Conservation (phyloP, 2,329 filamentous ascomycete genomes). For the Ophiocordyceps camponoti-saundersi region DNA sequence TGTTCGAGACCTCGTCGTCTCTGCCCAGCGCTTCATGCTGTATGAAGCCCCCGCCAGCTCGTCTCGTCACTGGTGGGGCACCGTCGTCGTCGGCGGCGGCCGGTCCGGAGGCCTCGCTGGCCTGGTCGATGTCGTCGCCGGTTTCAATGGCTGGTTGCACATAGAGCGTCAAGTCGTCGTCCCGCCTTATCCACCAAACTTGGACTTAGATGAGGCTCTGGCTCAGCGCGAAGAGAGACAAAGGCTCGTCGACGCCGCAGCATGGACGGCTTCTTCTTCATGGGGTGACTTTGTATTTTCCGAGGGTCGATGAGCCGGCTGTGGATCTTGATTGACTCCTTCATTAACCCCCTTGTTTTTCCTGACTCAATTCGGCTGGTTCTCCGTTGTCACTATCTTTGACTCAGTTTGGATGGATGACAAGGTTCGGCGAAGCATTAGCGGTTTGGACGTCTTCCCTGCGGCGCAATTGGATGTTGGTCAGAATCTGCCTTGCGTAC, state of each 20-base stretch:
- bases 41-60: constrained; percentile 29
- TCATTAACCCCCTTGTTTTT: no score
- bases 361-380: no score
- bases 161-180: constrained; percentile 25
- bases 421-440: no score
- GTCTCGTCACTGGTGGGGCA: constrained; percentile 39
- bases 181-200: constrained; percentile 18
- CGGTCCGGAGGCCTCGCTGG: constrained; percentile 3
- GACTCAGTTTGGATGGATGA: no score
- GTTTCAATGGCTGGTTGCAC: constrained; percentile 33
- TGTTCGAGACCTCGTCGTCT: constrained; percentile 18
- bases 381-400: no score
- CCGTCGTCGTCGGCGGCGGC: constrained; percentile 25
- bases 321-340: no score
- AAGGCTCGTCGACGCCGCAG: constrained; percentile 21
- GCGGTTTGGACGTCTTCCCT: no score
- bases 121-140: constrained; percentile 15
- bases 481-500: no score
- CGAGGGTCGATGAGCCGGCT: background rate
- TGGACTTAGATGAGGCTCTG: constrained; percentile 28
- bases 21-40: constrained; percentile 29
- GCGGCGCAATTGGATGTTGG: no score
- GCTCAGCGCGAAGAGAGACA: constrained; percentile 20
- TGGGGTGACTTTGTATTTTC: constrained; percentile 32
- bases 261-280: constrained; percentile 28